Conservation (phyloP, 1,284 basidiomycete species). For the Puccinia triticina region DNA sequence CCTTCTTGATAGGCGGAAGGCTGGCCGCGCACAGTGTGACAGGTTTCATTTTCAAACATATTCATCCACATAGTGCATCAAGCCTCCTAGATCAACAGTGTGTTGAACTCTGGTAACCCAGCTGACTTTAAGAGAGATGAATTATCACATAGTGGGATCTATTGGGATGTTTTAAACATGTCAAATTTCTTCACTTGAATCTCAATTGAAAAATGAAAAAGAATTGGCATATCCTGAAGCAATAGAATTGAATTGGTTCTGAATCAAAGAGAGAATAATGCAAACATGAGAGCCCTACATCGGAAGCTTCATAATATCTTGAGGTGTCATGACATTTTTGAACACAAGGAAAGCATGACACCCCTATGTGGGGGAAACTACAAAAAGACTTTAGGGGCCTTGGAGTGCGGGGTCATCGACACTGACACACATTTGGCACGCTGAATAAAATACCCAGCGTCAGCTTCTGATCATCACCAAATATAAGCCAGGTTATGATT, state of each 20-base stretch:
- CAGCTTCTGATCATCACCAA: not conserved
- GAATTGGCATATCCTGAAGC: not conserved
- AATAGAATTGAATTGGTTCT: not conserved
- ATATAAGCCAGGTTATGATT: no score
- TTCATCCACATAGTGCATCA: no score
- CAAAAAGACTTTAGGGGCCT: not conserved
- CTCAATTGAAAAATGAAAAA: not conserved
- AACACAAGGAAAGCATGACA: not conserved
- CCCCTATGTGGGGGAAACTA: no score
- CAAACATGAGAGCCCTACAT: not conserved
- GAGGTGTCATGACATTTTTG: not conserved
- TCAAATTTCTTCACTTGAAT: not conserved
- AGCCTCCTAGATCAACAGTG: no score
- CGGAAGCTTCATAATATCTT: no score
- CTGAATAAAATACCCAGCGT: not conserved
- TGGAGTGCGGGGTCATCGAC: conserved; percentile 22
- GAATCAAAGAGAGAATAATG: not conserved
- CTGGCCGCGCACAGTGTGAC: no score
- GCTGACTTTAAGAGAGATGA: no score
- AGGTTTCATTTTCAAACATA: no score
- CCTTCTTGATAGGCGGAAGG: no score
- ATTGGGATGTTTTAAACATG: not conserved
- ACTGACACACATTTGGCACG: conserved; percentile 26
- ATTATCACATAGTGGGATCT: no score
- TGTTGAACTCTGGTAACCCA: no score